Base-by-base conservation (phyloP, 2,329 filamentous ascomycete species). In the Penicillium sp. region DNA sequence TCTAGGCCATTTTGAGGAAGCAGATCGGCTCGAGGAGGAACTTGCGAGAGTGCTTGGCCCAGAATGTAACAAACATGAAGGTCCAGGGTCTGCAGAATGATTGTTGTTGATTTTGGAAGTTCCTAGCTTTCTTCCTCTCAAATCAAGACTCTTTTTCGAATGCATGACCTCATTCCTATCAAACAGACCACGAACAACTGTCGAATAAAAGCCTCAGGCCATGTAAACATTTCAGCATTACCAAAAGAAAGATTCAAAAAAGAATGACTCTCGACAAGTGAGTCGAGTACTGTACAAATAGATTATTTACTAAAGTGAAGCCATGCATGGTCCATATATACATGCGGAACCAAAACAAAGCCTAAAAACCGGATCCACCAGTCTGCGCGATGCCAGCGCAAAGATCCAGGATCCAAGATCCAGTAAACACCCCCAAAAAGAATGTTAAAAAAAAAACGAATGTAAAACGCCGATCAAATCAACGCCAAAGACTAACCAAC, bases 271-370 rank as follows among this genome's bases (percentile, higher is more conserved):
- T 48, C 50, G 23, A 53, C 29, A 45, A 33, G 31, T 33, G 46
- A 44, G 44, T 42, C 47, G 39, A 50, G 50, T 59, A 62, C 52
- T 64, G 27, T 63, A 63, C 60, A 64, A 56, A 47, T 61, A 51
- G 29, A 59, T 63, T 59, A 64, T 64, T 58, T 59, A 61, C 55
- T 42, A 47, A 54, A 54, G 29, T 39, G 31, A 54, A 14, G 42
- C 13, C 27, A n/a, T n/a, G 19, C 14, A 16, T 46, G 55, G 48
- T 59, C 53, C 46, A 27, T 64, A 64, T 64, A 58, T 62, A 64
- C 58, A 64, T 58, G 55, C 13, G 46, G 23, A 55, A 59, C 56
- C 58, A 53, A 19, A 44, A 50, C 35, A 31, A 29, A 42, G 25
- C 21, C 11, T 0, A 14, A 19, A 35, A 16, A 19, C 14, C 29